These are phyloP conservation scores for Diaporthe destruens DNA, from an alignment of 2,329 filamentous ascomycete species.

Conservation along the genomic window DNA sequence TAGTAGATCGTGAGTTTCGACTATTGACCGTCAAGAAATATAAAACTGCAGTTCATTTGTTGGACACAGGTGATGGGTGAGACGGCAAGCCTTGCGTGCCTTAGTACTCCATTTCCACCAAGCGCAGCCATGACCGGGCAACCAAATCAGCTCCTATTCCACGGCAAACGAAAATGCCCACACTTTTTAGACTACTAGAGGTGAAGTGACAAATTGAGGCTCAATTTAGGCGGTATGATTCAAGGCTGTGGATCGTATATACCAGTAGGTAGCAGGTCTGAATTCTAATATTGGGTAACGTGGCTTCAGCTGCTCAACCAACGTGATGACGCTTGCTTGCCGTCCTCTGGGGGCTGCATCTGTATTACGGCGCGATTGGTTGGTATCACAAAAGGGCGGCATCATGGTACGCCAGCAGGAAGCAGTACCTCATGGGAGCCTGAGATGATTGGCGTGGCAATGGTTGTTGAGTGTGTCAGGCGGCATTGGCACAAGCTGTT, in stretches of 20 bases:
- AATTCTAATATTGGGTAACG: neutral
- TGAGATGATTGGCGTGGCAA: no score
- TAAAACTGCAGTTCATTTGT: neutral
- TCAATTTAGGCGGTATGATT: no score
- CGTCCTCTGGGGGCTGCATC: no score
- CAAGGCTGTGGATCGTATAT: neutral
- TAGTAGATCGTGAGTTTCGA: neutral
- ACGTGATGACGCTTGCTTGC: no score
- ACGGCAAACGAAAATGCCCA: neutral
- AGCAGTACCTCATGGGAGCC: no score
- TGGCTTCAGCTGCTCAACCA: no score
- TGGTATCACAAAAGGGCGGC: no score
- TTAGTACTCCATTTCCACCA: neutral
- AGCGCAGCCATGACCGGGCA: neutral
- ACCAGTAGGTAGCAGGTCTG: neutral
- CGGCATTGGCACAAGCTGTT: no score
- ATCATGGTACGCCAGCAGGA: no score
- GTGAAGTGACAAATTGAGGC: neutral
- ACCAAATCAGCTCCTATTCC: neutral
- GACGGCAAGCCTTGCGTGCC: neutral
- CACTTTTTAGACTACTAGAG: neutral
- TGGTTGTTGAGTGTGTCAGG: no score
- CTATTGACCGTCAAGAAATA: neutral
- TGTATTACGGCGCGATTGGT: no score
- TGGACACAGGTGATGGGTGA: neutral